A percentile compares a stretch with the other conserved stretches of the same genome.
Evolutionary conservation across 306 rosid species (phyloP).

Genomic region (Oemleria cerasiformis): DNA sequence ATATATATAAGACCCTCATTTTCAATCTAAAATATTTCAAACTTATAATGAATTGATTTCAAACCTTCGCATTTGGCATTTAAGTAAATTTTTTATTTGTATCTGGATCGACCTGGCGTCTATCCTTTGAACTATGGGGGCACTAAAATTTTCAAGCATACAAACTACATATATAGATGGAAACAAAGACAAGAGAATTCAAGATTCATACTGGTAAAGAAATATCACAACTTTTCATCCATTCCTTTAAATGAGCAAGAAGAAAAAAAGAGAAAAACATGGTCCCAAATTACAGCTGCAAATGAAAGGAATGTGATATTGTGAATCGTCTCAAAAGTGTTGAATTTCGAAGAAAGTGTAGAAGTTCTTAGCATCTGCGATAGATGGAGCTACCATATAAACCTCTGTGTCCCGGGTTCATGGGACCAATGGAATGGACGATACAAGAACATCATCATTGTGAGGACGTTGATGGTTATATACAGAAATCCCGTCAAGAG

Average conservation of each 20-base stretch:
- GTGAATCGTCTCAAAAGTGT: too few relatives aligned
- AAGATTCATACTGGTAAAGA: not conserved
- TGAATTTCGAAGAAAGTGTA: too few relatives aligned
- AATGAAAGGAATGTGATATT: too few relatives aligned
- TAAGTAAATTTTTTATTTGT: too few relatives aligned
- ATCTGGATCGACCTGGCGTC: too few relatives aligned
- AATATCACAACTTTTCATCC: not conserved
- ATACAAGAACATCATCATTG: constrained; percentile 75
- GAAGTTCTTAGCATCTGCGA: not conserved
- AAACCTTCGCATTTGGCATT: too few relatives aligned
- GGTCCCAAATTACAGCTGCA: too few relatives aligned
- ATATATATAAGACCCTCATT: not conserved
- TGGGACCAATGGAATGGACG: constrained; percentile 78
- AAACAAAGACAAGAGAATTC: not conserved
- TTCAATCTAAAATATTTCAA: not conserved
- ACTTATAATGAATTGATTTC: too few relatives aligned
- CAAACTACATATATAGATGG: not conserved
- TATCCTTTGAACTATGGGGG: too few relatives aligned
- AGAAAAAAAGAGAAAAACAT: too few relatives aligned
- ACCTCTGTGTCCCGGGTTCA: constrained; percentile 82
- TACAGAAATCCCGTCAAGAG: constrained; percentile 47
- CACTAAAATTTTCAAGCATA: not conserved
- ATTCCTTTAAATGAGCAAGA: not conserved
- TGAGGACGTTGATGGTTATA: constrained; percentile 52
- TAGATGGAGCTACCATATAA: constrained; percentile 58